These are phyloP conservation scores for Oryza glumipatula DNA, from an alignment of 176 grass and related monocot species.

Conservation along the genomic window DNA sequence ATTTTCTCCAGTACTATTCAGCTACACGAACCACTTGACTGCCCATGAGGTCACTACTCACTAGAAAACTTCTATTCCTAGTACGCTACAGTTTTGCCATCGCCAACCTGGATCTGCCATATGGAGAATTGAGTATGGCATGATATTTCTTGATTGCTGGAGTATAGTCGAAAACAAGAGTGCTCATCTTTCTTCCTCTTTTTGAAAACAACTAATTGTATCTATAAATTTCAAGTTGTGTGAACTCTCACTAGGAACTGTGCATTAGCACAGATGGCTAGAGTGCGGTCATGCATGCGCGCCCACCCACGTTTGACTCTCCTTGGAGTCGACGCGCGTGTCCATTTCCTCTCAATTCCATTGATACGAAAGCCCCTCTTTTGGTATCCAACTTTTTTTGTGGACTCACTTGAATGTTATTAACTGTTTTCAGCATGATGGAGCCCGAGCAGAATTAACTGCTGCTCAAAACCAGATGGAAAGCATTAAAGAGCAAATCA, in stretches of 20 bases:
- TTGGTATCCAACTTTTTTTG: background rate
- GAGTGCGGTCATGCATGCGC: no score
- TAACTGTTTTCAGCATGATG: conserved; percentile 64
- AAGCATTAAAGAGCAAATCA: conserved; percentile 68
- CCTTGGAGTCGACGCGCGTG: no score
- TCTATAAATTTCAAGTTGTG: conserved; percentile 12
- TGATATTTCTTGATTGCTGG: conserved; percentile 20
- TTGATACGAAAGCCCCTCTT: no score
- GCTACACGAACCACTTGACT: conserved; percentile 1
- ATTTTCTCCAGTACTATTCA: background rate
- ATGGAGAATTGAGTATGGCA: background rate
- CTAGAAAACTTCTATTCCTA: conserved; percentile 12
- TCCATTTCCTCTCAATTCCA: no score
- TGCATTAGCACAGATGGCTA: no score
- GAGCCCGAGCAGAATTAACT: conserved; percentile 64
- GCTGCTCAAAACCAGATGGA: conserved; percentile 77
- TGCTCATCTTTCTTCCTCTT: conserved; percentile 15
- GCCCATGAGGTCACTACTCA: background rate
- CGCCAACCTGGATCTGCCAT: background rate
- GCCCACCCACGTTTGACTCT: no score
- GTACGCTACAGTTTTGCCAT: conserved; percentile 23
- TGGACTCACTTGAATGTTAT: conserved; percentile 18
- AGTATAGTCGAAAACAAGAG: background rate
- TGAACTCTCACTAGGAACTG: background rate
- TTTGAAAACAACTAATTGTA: background rate